Base-by-base conservation (phyloP, 2,329 filamentous ascomycete species). In the Venturia effusa region DNA sequence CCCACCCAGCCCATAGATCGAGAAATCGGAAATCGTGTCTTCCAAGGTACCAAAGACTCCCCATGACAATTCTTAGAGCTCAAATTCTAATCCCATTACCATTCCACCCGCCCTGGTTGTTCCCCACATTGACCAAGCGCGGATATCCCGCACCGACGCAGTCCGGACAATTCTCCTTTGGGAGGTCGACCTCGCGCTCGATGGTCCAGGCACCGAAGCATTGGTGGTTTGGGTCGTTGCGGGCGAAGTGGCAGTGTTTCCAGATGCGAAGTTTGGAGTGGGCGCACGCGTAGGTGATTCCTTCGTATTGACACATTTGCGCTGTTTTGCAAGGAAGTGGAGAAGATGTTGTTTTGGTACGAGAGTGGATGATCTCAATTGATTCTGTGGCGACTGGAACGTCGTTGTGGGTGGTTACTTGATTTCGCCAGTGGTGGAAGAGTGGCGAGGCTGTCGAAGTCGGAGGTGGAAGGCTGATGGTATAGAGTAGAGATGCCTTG, bases 171-270 rank as follows among this genome's bases (percentile, higher is more conserved):
- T 79, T 74, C 15, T 81, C 77, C 4, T 73, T 74, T 70, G 86
- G 84, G 37, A 80, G 78, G 78, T 82, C 84, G 70, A 83, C 83
- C 66, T 84, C 77, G 30, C 84, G 81, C 67, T 73, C 77, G 66
- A 89, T 79, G 45, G 83, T 83, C 76, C 88, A 87, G 64, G 89
- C 83, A 13, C 85, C 81, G 67, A 83, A 83, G 73, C 89, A 92
- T 68, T 84, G 80, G 71, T 92, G 88, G 66, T 82, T 80, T 0
- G 84, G 84, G 68, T 90, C 85, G 71, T 89, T 90, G 65, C 89
- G 85, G 6, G 88, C 87, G 68, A 85, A 86, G 74, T 92, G 89
- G 74, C 89, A 92, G 74, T 90, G 83, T 30, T 84, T 85, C 70
- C 86, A 84, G 37, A 89, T 77, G 24, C 84, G 82, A 32, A 81